Percentiles rank a stretch among this genome's conserved stretches.
These are phyloP conservation scores for Kodamaea derodonti DNA, from an alignment of 1,139 yeast genomes.

Conservation along the genomic window DNA sequence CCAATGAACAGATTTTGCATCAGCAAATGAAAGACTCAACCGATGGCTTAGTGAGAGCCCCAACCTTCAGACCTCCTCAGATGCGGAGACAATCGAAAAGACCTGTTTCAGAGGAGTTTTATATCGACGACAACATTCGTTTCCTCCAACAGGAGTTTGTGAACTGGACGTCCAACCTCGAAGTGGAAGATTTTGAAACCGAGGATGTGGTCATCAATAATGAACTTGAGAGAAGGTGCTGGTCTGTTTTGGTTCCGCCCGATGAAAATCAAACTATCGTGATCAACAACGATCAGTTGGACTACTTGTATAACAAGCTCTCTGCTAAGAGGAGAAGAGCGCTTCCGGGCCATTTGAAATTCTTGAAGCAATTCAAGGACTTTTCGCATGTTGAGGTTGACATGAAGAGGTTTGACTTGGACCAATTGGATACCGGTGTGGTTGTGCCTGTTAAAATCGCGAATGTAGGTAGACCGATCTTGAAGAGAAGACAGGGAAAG, in stretches of 20 bases:
- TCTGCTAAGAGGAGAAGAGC: conserved; percentile 26
- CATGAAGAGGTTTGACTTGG: conserved; percentile 27
- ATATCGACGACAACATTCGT: conserved; percentile 34
- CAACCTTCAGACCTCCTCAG: no score
- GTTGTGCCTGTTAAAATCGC: neutral
- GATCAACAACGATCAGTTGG: conserved; percentile 29
- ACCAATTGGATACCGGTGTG: conserved; percentile 10
- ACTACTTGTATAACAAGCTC: conserved; percentile 24
- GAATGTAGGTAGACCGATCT: conserved; percentile 2
- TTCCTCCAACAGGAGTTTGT: conserved; percentile 28
- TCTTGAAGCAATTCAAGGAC: conserved; percentile 39
- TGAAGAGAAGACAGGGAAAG: conserved; percentile 5
- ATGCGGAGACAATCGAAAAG: conserved; percentile 6
- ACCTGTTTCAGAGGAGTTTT: conserved; percentile 20
- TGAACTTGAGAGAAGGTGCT: conserved; percentile 5
- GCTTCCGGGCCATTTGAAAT: conserved; percentile 37
- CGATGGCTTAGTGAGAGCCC: no score
- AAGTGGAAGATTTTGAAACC: conserved; percentile 6
- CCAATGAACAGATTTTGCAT: conserved; percentile 40
- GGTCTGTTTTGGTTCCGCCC: conserved; percentile 5
- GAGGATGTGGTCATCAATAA: conserved; percentile 2
- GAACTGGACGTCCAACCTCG: conserved; percentile 24
- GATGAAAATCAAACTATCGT: conserved; percentile 15
- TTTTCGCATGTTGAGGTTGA: conserved; percentile 31
- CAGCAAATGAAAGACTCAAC: conserved; percentile 38